Conservation (phyloP, 2,329 filamentous ascomycete species). For the Apiospora phragmitis region DNA sequence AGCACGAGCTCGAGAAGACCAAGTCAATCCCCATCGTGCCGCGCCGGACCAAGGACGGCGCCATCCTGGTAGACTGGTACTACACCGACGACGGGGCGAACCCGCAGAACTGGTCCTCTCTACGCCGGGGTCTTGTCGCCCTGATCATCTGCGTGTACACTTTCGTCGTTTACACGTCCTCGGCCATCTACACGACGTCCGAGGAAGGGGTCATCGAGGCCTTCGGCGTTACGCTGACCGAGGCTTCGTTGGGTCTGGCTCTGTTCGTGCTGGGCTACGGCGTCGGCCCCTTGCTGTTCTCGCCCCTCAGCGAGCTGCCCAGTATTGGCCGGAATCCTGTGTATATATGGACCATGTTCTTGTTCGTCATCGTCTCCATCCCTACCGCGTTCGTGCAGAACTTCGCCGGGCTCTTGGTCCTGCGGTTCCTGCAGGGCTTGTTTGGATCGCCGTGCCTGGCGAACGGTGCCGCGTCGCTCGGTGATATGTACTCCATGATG, state of each 20-base stretch:
- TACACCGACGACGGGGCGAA: constrained; percentile 52
- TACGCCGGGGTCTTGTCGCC: constrained; percentile 37
- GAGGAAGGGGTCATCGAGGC: constrained; percentile 19
- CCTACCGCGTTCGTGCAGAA: constrained; percentile 54
- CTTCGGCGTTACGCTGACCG: constrained; percentile 20
- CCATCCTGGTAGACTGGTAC: constrained; percentile 35
- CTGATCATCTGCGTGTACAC: constrained; percentile 28
- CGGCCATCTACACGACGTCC: constrained; percentile 26
- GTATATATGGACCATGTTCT: constrained; percentile 57
- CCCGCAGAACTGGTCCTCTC: constrained; percentile 37
- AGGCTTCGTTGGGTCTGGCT: constrained; percentile 25
- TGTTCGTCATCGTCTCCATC: constrained; percentile 57
- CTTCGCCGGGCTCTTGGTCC: constrained; percentile 52
- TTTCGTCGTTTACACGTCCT: constrained; percentile 27
- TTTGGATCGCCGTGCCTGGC: constrained; percentile 32
- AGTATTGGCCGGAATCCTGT: constrained; percentile 56
- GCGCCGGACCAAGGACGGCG: constrained; percentile 28
- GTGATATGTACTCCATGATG: constrained; percentile 42
- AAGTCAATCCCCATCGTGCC: constrained; percentile 30
- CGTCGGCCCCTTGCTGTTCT: constrained; percentile 52
- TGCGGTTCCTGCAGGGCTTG: constrained; percentile 54
- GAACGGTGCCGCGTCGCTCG: constrained; percentile 29
- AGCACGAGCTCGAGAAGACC: constrained; percentile 27
- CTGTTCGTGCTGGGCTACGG: constrained; percentile 31
- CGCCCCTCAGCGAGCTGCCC: constrained; percentile 59